phyloP scores from a whole-genome alignment of 345 rosid genomes.

The Gossypium longicalyx region DNA sequence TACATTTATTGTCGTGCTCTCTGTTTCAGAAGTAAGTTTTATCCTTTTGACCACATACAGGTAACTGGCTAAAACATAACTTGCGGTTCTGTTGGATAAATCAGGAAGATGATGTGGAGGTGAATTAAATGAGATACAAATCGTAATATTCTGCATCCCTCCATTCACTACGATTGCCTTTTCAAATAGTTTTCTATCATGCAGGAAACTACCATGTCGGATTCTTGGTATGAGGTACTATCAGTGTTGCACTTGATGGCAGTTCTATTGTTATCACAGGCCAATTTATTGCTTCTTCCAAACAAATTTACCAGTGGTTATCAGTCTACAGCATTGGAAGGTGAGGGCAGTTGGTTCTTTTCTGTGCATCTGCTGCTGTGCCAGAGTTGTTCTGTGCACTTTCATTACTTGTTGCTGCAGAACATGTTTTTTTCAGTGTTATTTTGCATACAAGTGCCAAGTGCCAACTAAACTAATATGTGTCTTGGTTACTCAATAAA shows the following conservation, averaged over 20 bases:
- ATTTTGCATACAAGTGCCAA: background rate
- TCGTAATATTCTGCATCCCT: background rate
- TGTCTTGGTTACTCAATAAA: background rate
- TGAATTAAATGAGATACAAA: conserved; percentile 13
- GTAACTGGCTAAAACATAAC: conserved; percentile 42
- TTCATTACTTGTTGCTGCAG: background rate
- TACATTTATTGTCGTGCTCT: background rate
- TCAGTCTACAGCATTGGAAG: conserved; percentile 52
- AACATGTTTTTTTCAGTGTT: background rate
- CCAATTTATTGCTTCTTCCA: conserved; percentile 58
- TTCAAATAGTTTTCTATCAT: background rate
- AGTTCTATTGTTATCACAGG: conserved; percentile 52
- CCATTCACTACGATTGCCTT: background rate
- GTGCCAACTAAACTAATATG: background rate
- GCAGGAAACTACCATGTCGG: conserved; percentile 61
- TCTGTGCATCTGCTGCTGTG: background rate
- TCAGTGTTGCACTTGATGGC: conserved; percentile 74
- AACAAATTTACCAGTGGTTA: conserved; percentile 38
- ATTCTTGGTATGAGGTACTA: conserved; percentile 66
- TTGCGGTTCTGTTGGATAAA: conserved; percentile 57
- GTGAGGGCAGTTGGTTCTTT: conserved; percentile 25
- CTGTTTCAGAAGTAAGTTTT: conserved; percentile 3
- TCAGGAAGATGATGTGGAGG: conserved; percentile 65
- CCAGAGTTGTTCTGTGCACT: background rate
- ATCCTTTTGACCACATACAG: conserved; percentile 19